Conservation (phyloP, 805 yeast genomes). For the Saturnispora hagleri region DNA sequence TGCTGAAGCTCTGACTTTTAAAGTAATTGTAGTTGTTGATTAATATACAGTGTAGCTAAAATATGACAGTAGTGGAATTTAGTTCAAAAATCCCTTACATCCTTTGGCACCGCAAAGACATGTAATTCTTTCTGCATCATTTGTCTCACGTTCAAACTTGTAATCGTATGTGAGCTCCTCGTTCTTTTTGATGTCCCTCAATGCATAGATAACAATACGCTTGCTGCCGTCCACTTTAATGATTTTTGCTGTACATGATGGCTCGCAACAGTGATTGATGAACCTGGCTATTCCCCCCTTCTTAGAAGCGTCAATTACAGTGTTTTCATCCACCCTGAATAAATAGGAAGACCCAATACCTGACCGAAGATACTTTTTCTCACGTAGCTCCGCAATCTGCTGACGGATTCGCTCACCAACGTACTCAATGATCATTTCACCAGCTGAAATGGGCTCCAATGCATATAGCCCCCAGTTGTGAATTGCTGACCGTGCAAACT, state of each 20-base stretch:
- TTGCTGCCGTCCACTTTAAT: constrained; percentile 90
- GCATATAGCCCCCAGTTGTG: constrained; percentile 99
- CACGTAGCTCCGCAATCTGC: constrained; percentile 90
- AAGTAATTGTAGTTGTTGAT: background rate
- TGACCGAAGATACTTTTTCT: constrained; percentile 69
- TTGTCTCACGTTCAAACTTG: constrained; percentile 85
- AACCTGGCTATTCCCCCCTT: constrained; percentile 96
- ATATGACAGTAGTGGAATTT: constrained; percentile 1
- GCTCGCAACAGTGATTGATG: constrained; percentile 95
- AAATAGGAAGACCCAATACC: constrained; percentile 95
- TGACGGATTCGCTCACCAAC: constrained; percentile 93
- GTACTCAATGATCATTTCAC: constrained; percentile 95
- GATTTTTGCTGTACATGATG: constrained; percentile 95
- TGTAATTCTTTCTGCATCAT: constrained; percentile 77
- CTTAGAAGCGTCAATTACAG: constrained; percentile 95
- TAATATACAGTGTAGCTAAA: background rate
- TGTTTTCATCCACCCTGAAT: constrained; percentile 86
- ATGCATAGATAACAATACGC: constrained; percentile 90
- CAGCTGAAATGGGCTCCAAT: constrained; percentile 87
- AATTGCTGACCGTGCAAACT: constrained; percentile 94
- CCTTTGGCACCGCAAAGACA: constrained; percentile 94
- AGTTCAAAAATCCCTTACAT: constrained; percentile 88
- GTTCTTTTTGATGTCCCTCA: constrained; percentile 77
- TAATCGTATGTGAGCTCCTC: constrained; percentile 95
- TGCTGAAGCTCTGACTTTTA: background rate